Base-by-base conservation (phyloP, 2,329 filamentous ascomycete genomes). In the Talaromyces amestolkiae region DNA sequence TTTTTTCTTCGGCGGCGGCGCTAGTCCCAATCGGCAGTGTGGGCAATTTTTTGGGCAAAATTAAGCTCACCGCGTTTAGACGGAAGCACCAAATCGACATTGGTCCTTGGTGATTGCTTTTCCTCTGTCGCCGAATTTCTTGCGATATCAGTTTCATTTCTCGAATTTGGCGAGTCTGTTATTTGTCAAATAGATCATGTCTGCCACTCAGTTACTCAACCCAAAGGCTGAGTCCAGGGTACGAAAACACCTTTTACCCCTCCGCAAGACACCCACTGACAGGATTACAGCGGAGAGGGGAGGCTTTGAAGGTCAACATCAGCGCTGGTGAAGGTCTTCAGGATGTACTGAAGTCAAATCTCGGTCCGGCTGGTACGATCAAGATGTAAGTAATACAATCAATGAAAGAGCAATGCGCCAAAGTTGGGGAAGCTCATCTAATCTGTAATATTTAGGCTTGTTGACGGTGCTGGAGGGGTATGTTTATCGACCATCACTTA, bases 151-250 rank as follows among this genome's bases (percentile, higher is more conserved):
- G 27, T 39, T 27, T 51, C 22, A 45, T 61, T 22, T 19, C 19
- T 53, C 8, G 27, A 51, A 6, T 49, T 31, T 61, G 31, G 15
- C 31, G 10, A 53, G 13, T 53, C 17, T 41, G 7, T 53, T 39
- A 2, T 24, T 53, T 37, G 33, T 61, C 45, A 31, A 61, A 70
- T 71, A 73, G 73, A 72, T 73, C 63, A 98, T 98, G 95, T 98
- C 93, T 82, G 95, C 95, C 73, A 93, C 95, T 76, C 94, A 98
- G 84, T 89, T 99, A 76, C 90, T 99, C 71, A 99, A 99, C 82
- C 95, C 95, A 68, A 99, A 99, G 85, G 95, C 95, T 76, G 95
- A 99, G 84, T 97, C 93, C 74, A 89, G 95, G 82, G 93, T 96
- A 85, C 74, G 91, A 83, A 68, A 70, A 66, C 63, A 58, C 63